A percentile compares a stretch with the other conserved stretches of the same genome.
Conservation (phyloP, 108 stramenopile species). For the Nitzschia palea region DNA sequence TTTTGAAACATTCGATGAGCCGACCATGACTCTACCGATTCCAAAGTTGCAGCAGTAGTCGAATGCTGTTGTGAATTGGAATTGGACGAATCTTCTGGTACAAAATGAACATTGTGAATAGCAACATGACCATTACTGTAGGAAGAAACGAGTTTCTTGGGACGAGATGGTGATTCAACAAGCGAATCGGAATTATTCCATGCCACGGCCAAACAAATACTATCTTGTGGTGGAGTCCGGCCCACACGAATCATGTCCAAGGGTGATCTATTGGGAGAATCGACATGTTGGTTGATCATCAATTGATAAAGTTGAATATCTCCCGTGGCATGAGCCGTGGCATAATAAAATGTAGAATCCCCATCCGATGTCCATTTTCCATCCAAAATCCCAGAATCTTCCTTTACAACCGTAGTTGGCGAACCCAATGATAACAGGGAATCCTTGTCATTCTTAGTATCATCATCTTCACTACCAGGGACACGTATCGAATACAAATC, state of each 20-base stretch:
- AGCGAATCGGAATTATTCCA: no score
- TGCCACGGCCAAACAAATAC: slow-evolving; percentile 57
- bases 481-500: slow-evolving; percentile 35
- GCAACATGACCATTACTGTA: slow-evolving; percentile 74
- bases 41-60: neutral
- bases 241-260: no score
- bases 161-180: neutral
- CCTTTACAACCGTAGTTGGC: slow-evolving; percentile 21
- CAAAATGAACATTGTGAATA: slow-evolving; percentile 41
- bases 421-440: slow-evolving; percentile 2
- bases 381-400: slow-evolving; percentile 63
- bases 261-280: no score
- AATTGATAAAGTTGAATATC: slow-evolving; percentile 36
- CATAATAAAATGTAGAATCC: slow-evolving; percentile 14
- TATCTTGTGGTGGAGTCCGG: no score
- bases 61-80: neutral
- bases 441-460: slow-evolving; percentile 10
- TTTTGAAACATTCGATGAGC: slow-evolving; percentile 67
- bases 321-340: slow-evolving; percentile 57
- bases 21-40: slow-evolving; percentile 50
- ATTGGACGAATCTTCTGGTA: neutral
- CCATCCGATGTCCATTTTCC: slow-evolving; percentile 62
- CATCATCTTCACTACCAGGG: neutral
- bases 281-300: slow-evolving; percentile 21
- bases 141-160: slow-evolving; percentile 65